Conservation (phyloP, 306 rosid genomes). For the Quercus rubra region DNA sequence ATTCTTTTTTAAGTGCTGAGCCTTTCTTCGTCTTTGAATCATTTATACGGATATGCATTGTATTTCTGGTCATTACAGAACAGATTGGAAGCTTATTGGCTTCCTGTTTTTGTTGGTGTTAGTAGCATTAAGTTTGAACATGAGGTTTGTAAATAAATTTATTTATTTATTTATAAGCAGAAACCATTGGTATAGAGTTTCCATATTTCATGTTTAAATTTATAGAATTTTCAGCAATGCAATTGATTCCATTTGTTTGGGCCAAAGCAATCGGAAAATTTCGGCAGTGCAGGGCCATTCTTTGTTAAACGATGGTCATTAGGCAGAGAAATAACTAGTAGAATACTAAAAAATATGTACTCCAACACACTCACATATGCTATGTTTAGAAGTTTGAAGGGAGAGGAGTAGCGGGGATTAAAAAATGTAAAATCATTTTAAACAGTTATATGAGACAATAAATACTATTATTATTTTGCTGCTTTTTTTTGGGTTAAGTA, state of each 20-base stretch:
- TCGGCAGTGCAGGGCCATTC: too few relatives aligned
- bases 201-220: background rate
- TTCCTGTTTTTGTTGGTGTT: conserved; percentile 24
- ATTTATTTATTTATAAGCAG: conserved; percentile 6
- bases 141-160: conserved; percentile 35
- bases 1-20: conserved; percentile 6
- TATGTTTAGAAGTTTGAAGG: too few relatives aligned
- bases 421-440: too few relatives aligned
- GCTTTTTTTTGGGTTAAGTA: too few relatives aligned
- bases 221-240: background rate
- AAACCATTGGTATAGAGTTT: conserved; percentile 9
- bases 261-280: background rate
- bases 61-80: background rate
- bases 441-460: too few relatives aligned
- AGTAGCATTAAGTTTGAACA: conserved; percentile 12
- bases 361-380: too few relatives aligned
- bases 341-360: too few relatives aligned
- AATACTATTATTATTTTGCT: too few relatives aligned
- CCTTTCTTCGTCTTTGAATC: conserved; percentile 18
- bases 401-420: too few relatives aligned
- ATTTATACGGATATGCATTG: conserved; percentile 19
- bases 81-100: conserved; percentile 22
- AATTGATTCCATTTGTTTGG: background rate
- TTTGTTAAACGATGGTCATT: too few relatives aligned
- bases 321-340: too few relatives aligned